Evolutionary conservation across 2,329 filamentous ascomycete genomes (phyloP).

Genomic region (Verticillium nonalfalfae): DNA sequence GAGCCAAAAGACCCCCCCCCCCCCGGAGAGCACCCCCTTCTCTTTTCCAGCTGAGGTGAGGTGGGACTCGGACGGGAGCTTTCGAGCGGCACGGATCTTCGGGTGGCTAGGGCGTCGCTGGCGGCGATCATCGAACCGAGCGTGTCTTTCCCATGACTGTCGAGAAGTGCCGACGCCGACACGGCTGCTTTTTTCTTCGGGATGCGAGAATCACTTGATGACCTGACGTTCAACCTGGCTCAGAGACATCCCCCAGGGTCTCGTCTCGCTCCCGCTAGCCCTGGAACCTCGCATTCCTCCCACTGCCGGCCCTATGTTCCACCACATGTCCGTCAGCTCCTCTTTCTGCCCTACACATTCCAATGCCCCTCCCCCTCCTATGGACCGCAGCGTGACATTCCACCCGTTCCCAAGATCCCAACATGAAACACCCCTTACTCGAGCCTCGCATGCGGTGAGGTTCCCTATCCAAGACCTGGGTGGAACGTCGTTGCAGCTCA

Average conservation of each 20-base stretch:
- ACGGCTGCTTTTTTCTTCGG: too few species aligned
- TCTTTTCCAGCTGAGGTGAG: background rate
- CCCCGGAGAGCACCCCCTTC: background rate
- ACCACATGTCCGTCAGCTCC: background rate
- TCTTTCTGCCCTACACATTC: background rate
- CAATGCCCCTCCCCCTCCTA: background rate
- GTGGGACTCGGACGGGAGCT: background rate
- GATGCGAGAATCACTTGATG: background rate
- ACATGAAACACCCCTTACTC: background rate
- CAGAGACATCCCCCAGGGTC: background rate
- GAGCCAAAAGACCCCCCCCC: background rate
- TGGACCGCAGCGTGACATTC: background rate
- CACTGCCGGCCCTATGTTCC: background rate
- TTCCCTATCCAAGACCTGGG: background rate
- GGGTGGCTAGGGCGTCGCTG: background rate
- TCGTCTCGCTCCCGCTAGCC: background rate
- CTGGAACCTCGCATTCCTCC: background rate
- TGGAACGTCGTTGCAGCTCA: background rate
- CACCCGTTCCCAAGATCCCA: conserved; percentile 1
- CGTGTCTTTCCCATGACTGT: background rate
- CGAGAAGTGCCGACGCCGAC: too few species aligned
- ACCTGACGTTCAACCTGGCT: conserved; percentile 1
- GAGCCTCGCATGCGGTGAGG: background rate
- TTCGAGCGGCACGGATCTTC: background rate
- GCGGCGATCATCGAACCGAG: background rate